Conservation (phyloP, 2,329 filamentous ascomycete genomes). For the Myriosclerotinia scirpicola region DNA sequence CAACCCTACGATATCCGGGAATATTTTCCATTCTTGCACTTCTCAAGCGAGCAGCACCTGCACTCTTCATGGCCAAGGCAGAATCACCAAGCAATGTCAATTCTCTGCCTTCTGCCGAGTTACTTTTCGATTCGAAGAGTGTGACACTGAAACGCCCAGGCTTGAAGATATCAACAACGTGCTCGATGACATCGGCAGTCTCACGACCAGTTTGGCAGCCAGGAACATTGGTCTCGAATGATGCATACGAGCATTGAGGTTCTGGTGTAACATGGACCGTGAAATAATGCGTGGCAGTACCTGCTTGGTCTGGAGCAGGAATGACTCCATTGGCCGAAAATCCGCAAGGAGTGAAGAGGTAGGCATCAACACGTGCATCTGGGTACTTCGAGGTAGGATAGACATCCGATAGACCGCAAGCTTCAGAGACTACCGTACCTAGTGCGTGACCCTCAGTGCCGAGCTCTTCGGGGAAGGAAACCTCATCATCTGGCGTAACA, state of each 20-base stretch:
- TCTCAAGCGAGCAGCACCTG: conserved; percentile 45
- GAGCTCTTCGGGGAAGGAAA: conserved; percentile 66
- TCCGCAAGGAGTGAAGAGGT: conserved; percentile 93
- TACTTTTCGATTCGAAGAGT: conserved; percentile 83
- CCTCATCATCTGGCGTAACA: conserved; percentile 56
- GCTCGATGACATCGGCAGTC: conserved; percentile 86
- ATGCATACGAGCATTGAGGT: conserved; percentile 94
- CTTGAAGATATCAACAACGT: conserved; percentile 94
- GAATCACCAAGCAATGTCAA: conserved; percentile 41
- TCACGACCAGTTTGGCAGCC: conserved; percentile 83
- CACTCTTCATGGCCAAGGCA: conserved; percentile 43
- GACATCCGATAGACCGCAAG: conserved; percentile 83
- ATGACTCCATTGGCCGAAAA: conserved; percentile 97
- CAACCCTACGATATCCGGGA: conserved; percentile 81
- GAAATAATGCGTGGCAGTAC: conserved; percentile 74
- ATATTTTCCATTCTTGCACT: conserved; percentile 65
- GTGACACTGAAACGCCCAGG: conserved; percentile 98
- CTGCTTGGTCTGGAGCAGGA: conserved; percentile 65
- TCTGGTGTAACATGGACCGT: conserved; percentile 98
- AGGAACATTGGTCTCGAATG: conserved; percentile 97
- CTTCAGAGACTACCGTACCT: conserved; percentile 87
- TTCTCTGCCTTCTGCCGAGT: conserved; percentile 36
- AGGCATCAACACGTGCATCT: conserved; percentile 90
- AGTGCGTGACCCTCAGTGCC: conserved; percentile 93
- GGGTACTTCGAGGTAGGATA: conserved; percentile 87